Base-by-base conservation (phyloP, 495 filamentous ascomycete genomes). In the Haplographium delicatum region DNA sequence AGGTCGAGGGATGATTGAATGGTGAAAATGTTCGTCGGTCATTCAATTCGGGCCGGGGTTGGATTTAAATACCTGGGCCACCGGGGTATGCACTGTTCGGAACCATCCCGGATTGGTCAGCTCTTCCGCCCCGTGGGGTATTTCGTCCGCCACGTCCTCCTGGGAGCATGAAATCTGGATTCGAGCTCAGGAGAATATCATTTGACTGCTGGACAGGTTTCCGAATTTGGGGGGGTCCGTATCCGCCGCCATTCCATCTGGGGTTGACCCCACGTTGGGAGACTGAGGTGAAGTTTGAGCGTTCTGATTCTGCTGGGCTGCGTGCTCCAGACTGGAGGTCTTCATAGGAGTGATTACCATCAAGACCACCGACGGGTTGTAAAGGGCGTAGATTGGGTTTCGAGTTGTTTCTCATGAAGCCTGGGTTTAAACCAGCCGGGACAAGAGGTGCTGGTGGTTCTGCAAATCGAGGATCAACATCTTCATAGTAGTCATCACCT, bases 211-310 rank as follows among this genome's bases (percentile, higher is more conserved):
- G 40, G 20, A 62, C 48, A 19, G 61, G 60, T 15, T 46, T 41
- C 20, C 54, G 42, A 19, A 58, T 61, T 49, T 73, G 66, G 13
- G 67, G 61, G 22, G 68, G 68, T 20, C 40, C 59, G 39, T 58
- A 55, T 0, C 53, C 50, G 35, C 68, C 61, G 31, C 66, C 65
- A 68, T 86, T 65, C 89, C 90, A 95, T 26, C 82, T 80, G 3
- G 90, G 90, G 63, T 95, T 96, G 16, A 93, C 67, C n/a, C 84
- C 82, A 22, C 90, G 76, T 68, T 95, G 86, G 0, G 82, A 88
- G 33, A 96, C 82, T 20, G 84, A 88, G 10, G 90, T 95, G 70
- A 91, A 95, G 50, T 83, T 83, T 49, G 82, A 87, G 25, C 78
- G 72, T 52, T 91, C 87, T 51, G 82, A 88, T 56, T 84, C 79